Conservation (phyloP, 2,329 filamentous ascomycete genomes). For the Ascochyta viciae-villosae region DNA sequence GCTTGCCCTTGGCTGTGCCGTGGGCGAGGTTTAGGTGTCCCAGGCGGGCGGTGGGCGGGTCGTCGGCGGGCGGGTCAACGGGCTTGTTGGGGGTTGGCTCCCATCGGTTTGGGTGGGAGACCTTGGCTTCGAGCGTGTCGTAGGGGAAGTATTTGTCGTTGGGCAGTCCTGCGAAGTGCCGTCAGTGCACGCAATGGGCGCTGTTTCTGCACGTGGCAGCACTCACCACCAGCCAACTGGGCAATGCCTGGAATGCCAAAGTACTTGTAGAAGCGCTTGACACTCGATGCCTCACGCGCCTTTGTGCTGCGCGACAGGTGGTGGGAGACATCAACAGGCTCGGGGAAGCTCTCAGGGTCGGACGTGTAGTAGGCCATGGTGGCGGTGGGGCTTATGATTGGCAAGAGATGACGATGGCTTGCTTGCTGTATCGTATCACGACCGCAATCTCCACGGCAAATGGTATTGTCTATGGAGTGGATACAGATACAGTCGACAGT, state of each 20-base stretch:
- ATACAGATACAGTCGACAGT: background rate
- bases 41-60: constrained; percentile 33
- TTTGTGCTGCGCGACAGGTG: constrained; percentile 76
- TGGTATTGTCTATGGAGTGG: background rate
- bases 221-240: constrained; percentile 66
- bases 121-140: constrained; percentile 85
- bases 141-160: constrained; percentile 85
- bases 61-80: constrained; percentile 51
- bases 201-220: background rate
- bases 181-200: constrained; percentile 18
- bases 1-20: constrained; percentile 17
- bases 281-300: constrained; percentile 67
- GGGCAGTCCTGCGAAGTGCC: constrained; percentile 69
- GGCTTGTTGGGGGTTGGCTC: constrained; percentile 71
- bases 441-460: background rate
- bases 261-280: constrained; percentile 89
- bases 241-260: constrained; percentile 70
- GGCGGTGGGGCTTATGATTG: background rate
- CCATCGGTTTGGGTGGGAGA: constrained; percentile 77
- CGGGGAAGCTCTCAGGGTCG: constrained; percentile 44
- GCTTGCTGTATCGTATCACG: background rate
- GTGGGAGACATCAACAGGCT: constrained; percentile 78
- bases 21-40: constrained; percentile 36
- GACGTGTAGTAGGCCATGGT: constrained; percentile 35
- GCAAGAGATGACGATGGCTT: background rate